Base-by-base conservation (phyloP, 148 eudicot genomes). In the Rhododendron kiyosumense region DNA sequence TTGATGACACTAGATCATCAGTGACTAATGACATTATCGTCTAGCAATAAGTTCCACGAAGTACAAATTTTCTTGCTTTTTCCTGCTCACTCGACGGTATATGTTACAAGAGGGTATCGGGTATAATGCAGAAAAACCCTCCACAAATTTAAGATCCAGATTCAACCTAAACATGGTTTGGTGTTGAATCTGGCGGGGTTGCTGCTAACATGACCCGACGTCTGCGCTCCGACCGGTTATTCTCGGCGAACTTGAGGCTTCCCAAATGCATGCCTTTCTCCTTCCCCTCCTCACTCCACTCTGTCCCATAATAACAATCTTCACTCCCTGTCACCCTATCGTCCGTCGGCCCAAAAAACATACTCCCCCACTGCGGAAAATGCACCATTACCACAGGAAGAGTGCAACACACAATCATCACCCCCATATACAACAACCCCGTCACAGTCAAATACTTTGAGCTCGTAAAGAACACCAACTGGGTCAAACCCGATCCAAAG, bases 281-380 rank as follows among this genome's bases (percentile, higher is more conserved):
- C 86, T 90, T 85, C 89, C 91, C 92, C 0, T 88, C 89, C 6
- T 91, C 92, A 3, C n/a, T 81, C 81, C 88, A 93, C 90, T 93
- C 94, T 0, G 92, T 74, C 8, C 48, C 89, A 12, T 91, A 93
- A 74, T 91, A 93, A 4, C 34, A 15, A 73, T 90, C 93, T 83
- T 93, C 94, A 1, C 81, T 41, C 30, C 79, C 83, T 36, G 49
- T 36, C 8, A 83, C 54, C 0, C 15, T 73, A 61, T 83, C 79
- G 48, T 87, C 85, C 0, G 85, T 24, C 8, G 93, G 86, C 3
- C 90, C 90, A 0, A 88, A 30, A 43, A 91, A 89, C 93, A 91
- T 91, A 75, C 93, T 85, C 0, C 95, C 95, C 95, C 95, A 91
- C 49, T 91, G 95, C 18, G 95, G 93, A 78, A 93, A 93, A 79